phyloP scores from a whole-genome alignment of 805 yeast genomes.

The Pichia kluyveri region DNA sequence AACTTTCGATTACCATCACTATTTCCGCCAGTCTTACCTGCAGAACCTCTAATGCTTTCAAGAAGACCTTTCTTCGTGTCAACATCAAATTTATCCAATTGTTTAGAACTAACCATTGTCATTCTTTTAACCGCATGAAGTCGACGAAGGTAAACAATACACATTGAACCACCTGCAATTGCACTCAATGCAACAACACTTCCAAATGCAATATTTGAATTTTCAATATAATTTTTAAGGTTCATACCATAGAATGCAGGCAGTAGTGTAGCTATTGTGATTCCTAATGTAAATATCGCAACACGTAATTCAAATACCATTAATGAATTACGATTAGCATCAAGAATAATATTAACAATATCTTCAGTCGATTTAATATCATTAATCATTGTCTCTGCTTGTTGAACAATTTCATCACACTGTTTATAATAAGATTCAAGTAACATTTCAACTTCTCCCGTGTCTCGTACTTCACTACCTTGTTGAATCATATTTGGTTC shows the following conservation, averaged over 20 bases:
- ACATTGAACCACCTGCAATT: slow-evolving; percentile 44
- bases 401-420: slow-evolving; percentile 89
- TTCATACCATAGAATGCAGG: slow-evolving; percentile 93
- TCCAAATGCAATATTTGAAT: slow-evolving; percentile 53
- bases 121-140: slow-evolving; percentile 55
- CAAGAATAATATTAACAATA: slow-evolving; percentile 82
- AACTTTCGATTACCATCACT: slow-evolving; percentile 2
- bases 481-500: not conserved
- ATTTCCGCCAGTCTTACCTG: not conserved
- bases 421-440: slow-evolving; percentile 85
- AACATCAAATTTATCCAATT: slow-evolving; percentile 20
- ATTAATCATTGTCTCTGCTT: slow-evolving; percentile 70
- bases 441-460: slow-evolving; percentile 76
- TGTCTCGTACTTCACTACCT: slow-evolving; percentile 13
- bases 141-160: slow-evolving; percentile 46
- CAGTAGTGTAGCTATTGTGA: slow-evolving; percentile 73
- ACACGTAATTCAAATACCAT: slow-evolving; percentile 81
- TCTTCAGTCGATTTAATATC: slow-evolving; percentile 90
- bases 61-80: slow-evolving; percentile 12
- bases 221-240: slow-evolving; percentile 68
- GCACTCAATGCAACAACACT: slow-evolving; percentile 44
- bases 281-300: slow-evolving; percentile 75
- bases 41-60: slow-evolving; percentile 6
- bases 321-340: slow-evolving; percentile 82
- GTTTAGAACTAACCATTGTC: slow-evolving; percentile 43